phyloP scores from a whole-genome alignment of 2,329 filamentous ascomycete species.

The Aureobasidium zeae region DNA sequence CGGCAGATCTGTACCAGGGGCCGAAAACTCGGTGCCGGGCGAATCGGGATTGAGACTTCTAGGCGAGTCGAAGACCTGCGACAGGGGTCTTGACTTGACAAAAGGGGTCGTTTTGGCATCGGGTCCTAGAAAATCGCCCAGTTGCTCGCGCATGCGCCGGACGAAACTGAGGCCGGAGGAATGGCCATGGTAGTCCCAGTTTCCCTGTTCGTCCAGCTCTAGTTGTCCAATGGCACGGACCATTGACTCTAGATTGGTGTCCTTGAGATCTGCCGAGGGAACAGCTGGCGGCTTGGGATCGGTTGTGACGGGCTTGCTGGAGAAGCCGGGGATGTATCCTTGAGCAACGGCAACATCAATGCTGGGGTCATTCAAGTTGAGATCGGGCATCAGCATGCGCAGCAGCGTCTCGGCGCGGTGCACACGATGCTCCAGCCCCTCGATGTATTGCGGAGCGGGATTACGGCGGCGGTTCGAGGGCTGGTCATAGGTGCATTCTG shows the following conservation, averaged over 20 bases:
- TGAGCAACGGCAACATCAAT: conserved; percentile 60
- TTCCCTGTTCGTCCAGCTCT: conserved; percentile 80
- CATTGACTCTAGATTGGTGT: conserved; percentile 82
- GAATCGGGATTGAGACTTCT: conserved; percentile 50
- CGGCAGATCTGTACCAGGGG: conserved; percentile 57
- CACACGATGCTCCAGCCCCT: conserved; percentile 72
- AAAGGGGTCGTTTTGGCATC: conserved; percentile 51
- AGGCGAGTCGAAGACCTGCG: conserved; percentile 60
- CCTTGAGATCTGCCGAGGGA: conserved; percentile 38
- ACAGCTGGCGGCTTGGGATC: background rate
- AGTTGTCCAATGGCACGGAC: conserved; percentile 85
- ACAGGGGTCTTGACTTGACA: conserved; percentile 44
- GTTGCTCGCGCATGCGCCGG: conserved; percentile 75
- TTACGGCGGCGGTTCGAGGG: conserved; percentile 86
- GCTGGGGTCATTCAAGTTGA: conserved; percentile 75
- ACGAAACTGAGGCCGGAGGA: conserved; percentile 89
- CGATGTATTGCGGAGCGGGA: conserved; percentile 85
- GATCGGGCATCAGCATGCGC: conserved; percentile 69
- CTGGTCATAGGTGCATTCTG: conserved; percentile 94
- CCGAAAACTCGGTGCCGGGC: conserved; percentile 46
- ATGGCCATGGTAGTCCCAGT: conserved; percentile 91
- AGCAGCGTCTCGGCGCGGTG: conserved; percentile 75
- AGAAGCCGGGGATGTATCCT: conserved; percentile 30
- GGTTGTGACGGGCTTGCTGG: conserved; percentile 14
- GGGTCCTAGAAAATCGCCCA: conserved; percentile 64